A percentile compares a stretch with the other conserved stretches of the same genome.
Conservation (phyloP, 305 asterid species). For the Fraxinus sp. region DNA sequence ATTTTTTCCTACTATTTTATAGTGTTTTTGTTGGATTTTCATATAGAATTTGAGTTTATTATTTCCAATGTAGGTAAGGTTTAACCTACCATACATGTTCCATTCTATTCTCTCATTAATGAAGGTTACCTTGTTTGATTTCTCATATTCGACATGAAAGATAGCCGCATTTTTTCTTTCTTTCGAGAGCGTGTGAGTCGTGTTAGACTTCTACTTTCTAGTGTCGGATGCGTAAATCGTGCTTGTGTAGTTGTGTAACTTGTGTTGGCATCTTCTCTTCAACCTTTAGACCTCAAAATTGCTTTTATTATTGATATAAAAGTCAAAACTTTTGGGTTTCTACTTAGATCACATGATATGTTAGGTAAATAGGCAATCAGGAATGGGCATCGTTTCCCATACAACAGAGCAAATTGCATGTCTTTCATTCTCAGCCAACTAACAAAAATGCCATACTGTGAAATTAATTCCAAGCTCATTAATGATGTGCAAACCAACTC, state of each 20-base stretch:
- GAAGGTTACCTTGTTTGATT: not conserved
- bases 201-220: not conserved
- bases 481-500: not conserved
- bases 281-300: not conserved
- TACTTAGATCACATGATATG: not conserved
- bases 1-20: not conserved
- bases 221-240: not conserved
- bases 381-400: not conserved
- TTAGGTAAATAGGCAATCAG: not conserved
- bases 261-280: not conserved
- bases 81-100: not conserved
- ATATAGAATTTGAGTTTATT: not conserved
- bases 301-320: not conserved
- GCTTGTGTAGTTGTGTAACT: no score
- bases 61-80: not conserved
- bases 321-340: not conserved
- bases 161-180: not conserved
- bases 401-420: not conserved
- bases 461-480: not conserved
- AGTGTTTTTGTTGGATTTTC: not conserved
- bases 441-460: not conserved
- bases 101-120: not conserved
- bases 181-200: not conserved
- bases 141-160: not conserved
- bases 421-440: not conserved